Evolutionary conservation across 108 stramenopile genomes (phyloP), one percentile per base, ranked within the genome.

Genomic region (Cyclotella kingstonii): DNA sequence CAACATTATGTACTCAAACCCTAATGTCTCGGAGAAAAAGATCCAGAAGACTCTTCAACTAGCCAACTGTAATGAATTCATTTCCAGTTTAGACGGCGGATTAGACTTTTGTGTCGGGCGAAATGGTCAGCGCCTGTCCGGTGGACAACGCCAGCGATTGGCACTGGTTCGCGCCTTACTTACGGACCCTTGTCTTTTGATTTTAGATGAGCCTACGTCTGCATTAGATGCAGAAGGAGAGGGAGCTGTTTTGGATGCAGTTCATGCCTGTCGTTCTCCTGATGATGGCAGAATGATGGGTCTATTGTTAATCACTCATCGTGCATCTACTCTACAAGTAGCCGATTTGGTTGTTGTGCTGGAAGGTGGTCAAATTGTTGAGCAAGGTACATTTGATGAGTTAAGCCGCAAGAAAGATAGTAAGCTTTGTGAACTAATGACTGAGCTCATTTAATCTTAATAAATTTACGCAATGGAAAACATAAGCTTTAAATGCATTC

Each of bases 91-190:
- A 22, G 87, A 85, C 22, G 83, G 72, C 21, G 90, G 88, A 5
- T 59, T 93, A 54, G 48, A 94, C 29, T 95, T 92, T 38, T 47
- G 64, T 30, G 94, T 95, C 15, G 98, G 99, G 17, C 68, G 81
- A 46, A 79, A 90, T 47, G 97, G 96, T 29, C 82, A 73, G 50
- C 74, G 80, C 33, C 68, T 98, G n/a, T 89, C 86, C 29, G 99
- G 99, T 15, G 97, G 97, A 9, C 93, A 98, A 76, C 84, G 93
- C 21, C 95, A 96, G 73, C 81, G 95, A 10, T 30, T 98, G 11
- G 94, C 88, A 48, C 75, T 97, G 33, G 98, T 97, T 2, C 86
- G 98, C n/a, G 98, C 97, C 5, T 72, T 99, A 45, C 39, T 99
- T 5, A 82, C 90, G 6, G 73, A 94, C 62, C 95, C 97, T 8